phyloP scores from a whole-genome alignment of 148 eudicot genomes.

The Vaccinium macrocarpon region DNA sequence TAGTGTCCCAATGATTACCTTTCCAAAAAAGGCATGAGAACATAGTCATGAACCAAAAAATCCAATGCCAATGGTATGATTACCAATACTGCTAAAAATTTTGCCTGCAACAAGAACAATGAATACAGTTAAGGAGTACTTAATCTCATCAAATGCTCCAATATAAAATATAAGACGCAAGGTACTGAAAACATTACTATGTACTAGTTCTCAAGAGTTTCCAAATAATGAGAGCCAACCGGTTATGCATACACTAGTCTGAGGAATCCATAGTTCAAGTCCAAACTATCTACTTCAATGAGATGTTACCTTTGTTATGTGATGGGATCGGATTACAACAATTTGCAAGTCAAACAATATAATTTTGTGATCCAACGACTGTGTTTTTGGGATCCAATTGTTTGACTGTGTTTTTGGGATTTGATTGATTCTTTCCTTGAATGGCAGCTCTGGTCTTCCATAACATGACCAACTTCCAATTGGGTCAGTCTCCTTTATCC shows the following conservation, averaged over 20 bases:
- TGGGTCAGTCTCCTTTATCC: background rate
- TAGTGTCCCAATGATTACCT: constrained; percentile 47
- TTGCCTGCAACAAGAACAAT: constrained; percentile 66
- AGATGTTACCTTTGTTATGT: background rate
- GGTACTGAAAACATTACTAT: constrained; percentile 1
- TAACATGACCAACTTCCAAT: background rate
- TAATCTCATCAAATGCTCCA: background rate
- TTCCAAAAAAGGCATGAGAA: constrained; percentile 94
- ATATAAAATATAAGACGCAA: background rate
- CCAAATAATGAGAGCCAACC: constrained; percentile 3
- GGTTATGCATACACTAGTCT: background rate
- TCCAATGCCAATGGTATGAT: constrained; percentile 82
- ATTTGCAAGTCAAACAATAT: background rate
- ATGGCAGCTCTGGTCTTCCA: background rate
- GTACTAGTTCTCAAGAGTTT: background rate
- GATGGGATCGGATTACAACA: background rate
- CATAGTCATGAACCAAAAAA: constrained; percentile 89
- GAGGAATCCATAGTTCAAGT: background rate
- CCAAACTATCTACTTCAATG: background rate
- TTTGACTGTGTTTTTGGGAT: background rate
- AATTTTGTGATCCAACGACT: background rate
- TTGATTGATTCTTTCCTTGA: background rate
- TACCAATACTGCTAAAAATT: constrained; percentile 78
- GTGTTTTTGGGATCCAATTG: background rate
- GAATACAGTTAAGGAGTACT: background rate